phyloP scores from a whole-genome alignment of 345 rosid genomes.

The Linum tenue region DNA sequence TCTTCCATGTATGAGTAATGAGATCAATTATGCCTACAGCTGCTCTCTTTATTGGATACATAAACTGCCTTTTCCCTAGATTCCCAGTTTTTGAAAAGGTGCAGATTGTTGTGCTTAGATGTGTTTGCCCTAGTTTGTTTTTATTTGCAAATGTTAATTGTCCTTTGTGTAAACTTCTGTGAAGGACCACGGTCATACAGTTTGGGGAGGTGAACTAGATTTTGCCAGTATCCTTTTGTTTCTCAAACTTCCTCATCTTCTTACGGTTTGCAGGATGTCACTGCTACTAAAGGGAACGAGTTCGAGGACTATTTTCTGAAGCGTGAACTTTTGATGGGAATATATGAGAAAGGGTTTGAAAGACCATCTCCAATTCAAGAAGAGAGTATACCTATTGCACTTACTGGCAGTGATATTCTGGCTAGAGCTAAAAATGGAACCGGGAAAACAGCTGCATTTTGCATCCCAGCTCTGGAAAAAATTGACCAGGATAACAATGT shows the following conservation, averaged over 20 bases:
- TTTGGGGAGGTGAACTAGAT: too few species aligned
- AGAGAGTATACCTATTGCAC: conserved; percentile 99
- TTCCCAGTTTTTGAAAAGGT: too few species aligned
- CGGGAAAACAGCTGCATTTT: conserved; percentile 98
- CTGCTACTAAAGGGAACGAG: conserved; percentile 97
- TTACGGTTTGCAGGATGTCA: conserved; percentile 67
- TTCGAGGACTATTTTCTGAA: conserved; percentile 97
- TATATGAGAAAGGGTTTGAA: conserved; percentile 97
- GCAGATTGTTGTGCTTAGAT: too few species aligned
- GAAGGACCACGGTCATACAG: too few species aligned
- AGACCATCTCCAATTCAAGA: conserved; percentile 99
- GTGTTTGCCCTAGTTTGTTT: too few species aligned
- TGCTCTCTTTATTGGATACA: too few species aligned
- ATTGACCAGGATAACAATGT: conserved; percentile 88
- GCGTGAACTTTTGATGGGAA: conserved; percentile 91
- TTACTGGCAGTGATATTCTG: conserved; percentile 97
- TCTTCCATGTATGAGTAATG: too few species aligned
- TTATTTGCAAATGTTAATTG: background rate
- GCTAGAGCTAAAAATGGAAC: conserved; percentile 99
- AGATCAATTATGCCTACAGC: too few species aligned
- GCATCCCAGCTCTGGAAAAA: conserved; percentile 93
- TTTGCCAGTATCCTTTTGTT: too few species aligned
- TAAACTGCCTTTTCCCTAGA: too few species aligned
- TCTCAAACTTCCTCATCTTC: background rate
- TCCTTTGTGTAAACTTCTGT: background rate